Evolutionary conservation across 2,329 filamentous ascomycete genomes (phyloP).

Genomic region (Aspergillus sp.): DNA sequence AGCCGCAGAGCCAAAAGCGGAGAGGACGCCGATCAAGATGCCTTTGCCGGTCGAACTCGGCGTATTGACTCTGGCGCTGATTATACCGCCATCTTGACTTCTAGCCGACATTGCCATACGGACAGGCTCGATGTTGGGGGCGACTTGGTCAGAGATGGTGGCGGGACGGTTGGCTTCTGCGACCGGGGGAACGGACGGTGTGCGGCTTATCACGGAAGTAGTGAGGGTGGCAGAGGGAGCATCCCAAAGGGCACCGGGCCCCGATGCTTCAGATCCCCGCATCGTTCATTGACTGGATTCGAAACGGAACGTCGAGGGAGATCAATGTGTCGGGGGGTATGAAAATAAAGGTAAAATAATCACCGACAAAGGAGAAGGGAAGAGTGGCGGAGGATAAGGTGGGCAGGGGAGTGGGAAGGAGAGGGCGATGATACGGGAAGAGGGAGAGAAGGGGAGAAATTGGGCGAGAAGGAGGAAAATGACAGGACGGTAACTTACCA

Average conservation of each 20-base stretch:
- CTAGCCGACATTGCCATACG: slow-evolving; percentile 27
- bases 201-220: slow-evolving; percentile 29
- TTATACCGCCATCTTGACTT: slow-evolving; percentile 20
- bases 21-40: slow-evolving; percentile 91
- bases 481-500: background rate
- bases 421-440: background rate
- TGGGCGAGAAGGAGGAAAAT: background rate
- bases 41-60: slow-evolving; percentile 65
- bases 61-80: slow-evolving; percentile 40
- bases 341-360: background rate
- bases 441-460: background rate
- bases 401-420: slow-evolving; percentile 12
- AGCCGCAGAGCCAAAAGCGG: slow-evolving; percentile 87
- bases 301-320: background rate
- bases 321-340: background rate
- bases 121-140: slow-evolving; percentile 41
- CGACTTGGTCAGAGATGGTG: slow-evolving; percentile 15
- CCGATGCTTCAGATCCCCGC: slow-evolving; percentile 41
- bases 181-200: slow-evolving; percentile 28
- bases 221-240: slow-evolving; percentile 36
- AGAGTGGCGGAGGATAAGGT: background rate
- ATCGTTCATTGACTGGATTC: slow-evolving; percentile 36
- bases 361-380: slow-evolving; percentile 15
- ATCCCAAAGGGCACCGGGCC: slow-evolving; percentile 34
- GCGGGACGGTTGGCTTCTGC: slow-evolving; percentile 12